Evolutionary conservation across 441 rosid species (phyloP), one percentile per base, ranked within the genome.

Genomic region (Corymbia calophylla): DNA sequence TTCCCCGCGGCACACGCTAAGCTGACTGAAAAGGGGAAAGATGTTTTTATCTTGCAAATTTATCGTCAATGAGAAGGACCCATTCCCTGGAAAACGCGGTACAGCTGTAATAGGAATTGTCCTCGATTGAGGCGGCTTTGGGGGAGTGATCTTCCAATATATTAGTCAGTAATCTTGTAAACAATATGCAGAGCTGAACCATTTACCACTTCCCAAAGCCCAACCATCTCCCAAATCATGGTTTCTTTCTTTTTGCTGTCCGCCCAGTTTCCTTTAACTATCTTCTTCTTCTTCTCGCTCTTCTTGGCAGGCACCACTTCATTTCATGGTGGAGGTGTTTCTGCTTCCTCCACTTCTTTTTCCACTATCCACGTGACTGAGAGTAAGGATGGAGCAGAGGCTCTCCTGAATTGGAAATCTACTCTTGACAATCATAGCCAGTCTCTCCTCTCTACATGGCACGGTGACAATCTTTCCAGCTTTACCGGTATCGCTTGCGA

Each of bases 131-230:
- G 4, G 47, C 6, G 23, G 58, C 27, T 56, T 1, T 1, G 53
- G 53, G 53, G 27, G 60, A 55, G 60, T 55, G 60, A 55, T 55
- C 60, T 55, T 55, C 60, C 60, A 21, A 21, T 39, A 39, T 39
- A 39, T 39, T 17, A 17, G 2, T 0, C 23, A 4, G 31, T 23
- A 4, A 32, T 32, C 80, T 68, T 18, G 3, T 8, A 2, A 68
- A 31, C 0, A 2, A 0, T 4, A 31, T 8, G 44, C 9, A 16
- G 7, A 32, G 3, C 3, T 18, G 7, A 18, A 18, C 48, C 48
- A 70, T 18, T 47, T 70, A 15, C 8, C 47, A 32, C 81, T 25
- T 70, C 27, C 27, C 27, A 18, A 70, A 9, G 9, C 44, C 48
- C 81, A 35, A 9, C 47, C 47, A 32, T 32, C 81, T 47, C 47